phyloP scores from a whole-genome alignment of 2,329 filamentous ascomycete genomes.

The Fusarium pininemorale region DNA sequence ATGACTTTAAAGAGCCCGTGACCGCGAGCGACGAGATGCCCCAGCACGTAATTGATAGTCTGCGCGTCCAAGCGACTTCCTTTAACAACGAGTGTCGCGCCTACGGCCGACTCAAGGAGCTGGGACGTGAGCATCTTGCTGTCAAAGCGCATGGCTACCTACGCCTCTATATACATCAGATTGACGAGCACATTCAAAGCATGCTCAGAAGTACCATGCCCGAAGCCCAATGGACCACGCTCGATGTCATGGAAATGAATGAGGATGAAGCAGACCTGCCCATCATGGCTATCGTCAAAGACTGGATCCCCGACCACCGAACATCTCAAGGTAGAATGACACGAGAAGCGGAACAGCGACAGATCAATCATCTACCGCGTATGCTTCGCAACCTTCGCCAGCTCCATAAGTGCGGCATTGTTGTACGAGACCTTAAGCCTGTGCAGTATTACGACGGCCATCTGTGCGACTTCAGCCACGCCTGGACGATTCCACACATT shows the following conservation, averaged over 20 bases:
- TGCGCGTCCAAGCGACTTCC: neutral
- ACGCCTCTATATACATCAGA: neutral
- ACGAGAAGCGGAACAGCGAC: neutral
- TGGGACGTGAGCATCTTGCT: slow-evolving; percentile 2
- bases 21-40: neutral
- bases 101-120: slow-evolving; percentile 21
- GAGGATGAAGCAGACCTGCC: neutral
- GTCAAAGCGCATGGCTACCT: slow-evolving; percentile 11
- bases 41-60: neutral
- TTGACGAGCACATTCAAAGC: neutral
- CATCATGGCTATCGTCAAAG: slow-evolving; percentile 27
- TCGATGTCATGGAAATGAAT: neutral
- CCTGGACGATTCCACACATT: slow-evolving; percentile 22
- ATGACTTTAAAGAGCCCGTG: too few species aligned
- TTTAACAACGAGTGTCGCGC: slow-evolving; percentile 23
- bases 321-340: accelerated
- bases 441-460: slow-evolving; percentile 8
- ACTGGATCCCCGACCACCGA: neutral
- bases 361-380: neutral
- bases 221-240: accelerated
- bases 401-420: slow-evolving; percentile 12
- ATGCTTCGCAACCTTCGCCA: slow-evolving; percentile 7
- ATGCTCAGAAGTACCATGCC: neutral
- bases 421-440: slow-evolving; percentile 4
- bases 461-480: neutral